Conservation (phyloP, 225 moss, liverwort and hornwort genomes). For the Neckera pumila region DNA sequence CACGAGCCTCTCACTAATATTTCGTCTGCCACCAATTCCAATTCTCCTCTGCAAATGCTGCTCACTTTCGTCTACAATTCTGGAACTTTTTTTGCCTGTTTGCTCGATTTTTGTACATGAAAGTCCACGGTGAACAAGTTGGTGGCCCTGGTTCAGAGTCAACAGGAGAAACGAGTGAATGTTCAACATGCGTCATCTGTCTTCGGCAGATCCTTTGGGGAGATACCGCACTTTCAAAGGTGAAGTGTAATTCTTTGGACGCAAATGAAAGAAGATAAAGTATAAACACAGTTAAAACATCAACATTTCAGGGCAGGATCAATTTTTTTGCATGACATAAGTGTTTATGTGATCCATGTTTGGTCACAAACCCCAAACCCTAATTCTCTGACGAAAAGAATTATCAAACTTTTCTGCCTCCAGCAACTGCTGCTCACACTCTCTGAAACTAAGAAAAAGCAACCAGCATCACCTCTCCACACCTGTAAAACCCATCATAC, state of each 20-base stretch:
- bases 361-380: too few species aligned
- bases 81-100: rapidly evolving
- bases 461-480: background rate
- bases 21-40: rapidly evolving
- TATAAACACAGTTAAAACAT: background rate
- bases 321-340: background rate
- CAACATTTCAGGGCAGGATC: background rate
- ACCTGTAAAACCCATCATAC: background rate
- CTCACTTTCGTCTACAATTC: background rate
- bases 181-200: background rate
- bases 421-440: background rate
- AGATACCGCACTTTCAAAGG: too few species aligned
- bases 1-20: background rate
- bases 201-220: too few species aligned
- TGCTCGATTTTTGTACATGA: too few species aligned
- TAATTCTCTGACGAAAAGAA: background rate
- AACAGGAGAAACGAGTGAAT: background rate
- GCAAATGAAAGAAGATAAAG: too few species aligned
- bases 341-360: background rate
- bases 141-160: background rate
- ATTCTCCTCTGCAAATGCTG: background rate
- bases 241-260: too few species aligned
- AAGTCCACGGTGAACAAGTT: background rate
- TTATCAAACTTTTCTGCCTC: too few species aligned
- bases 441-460: background rate